Conservation (phyloP, 306 rosid genomes). For the Astragalus glycyphyllos region DNA sequence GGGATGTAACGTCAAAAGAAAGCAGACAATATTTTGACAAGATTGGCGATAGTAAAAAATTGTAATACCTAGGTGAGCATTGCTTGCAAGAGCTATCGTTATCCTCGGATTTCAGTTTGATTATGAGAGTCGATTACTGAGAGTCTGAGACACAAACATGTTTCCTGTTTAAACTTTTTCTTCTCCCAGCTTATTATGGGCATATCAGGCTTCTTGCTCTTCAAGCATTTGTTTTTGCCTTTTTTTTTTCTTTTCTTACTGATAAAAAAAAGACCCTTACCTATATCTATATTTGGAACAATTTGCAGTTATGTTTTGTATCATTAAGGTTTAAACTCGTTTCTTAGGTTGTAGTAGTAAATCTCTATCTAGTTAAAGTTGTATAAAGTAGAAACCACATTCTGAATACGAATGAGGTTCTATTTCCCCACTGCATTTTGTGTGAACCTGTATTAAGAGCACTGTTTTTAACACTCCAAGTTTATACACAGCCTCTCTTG, state of each 20-base stretch:
- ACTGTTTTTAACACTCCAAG: slow-evolving; percentile 5
- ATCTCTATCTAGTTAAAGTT: slow-evolving; percentile 14
- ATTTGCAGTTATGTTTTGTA: slow-evolving; percentile 19
- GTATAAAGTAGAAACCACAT: not conserved
- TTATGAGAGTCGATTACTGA: slow-evolving; percentile 2
- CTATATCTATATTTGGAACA: not conserved
- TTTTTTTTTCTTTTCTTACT: too few species aligned
- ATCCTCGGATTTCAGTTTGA: slow-evolving; percentile 6
- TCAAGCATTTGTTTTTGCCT: too few species aligned
- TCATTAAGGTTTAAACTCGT: slow-evolving; percentile 28
- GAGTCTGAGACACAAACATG: too few species aligned
- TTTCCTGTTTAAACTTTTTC: slow-evolving; percentile 7
- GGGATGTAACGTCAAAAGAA: not conserved
- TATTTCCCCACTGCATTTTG: not conserved
- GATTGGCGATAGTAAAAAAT: not conserved
- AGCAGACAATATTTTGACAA: slow-evolving; percentile 11
- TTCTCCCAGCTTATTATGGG: slow-evolving; percentile 13
- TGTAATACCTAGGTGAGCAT: slow-evolving; percentile 1
- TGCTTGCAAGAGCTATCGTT: slow-evolving; percentile 1
- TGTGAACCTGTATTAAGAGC: slow-evolving; percentile 1
- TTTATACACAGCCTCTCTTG: not conserved
- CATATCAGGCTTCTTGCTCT: slow-evolving; percentile 5
- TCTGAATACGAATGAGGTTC: not conserved
- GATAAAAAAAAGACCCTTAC: too few species aligned
- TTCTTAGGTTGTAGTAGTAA: slow-evolving; percentile 8